Evolutionary conservation across 306 rosid species (phyloP).

Genomic region (Morella rubra): DNA sequence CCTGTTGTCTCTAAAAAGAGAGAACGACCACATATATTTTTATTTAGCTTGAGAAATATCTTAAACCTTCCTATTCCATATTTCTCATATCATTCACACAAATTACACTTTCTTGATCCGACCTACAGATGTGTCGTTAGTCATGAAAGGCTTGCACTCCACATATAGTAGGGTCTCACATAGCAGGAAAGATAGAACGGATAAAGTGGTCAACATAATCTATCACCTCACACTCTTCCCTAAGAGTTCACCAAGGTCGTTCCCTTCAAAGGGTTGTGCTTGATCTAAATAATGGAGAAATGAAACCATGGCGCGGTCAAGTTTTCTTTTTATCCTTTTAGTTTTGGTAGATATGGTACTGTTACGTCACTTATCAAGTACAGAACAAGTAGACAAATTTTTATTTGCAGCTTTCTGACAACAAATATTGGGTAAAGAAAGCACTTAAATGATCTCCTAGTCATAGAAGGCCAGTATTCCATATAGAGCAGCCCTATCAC

Average conservation of each 20-base stretch:
- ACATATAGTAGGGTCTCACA: neutral
- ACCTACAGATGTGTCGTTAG: too few species aligned
- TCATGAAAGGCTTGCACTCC: neutral
- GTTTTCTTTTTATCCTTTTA: too few species aligned
- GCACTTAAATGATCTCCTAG: neutral
- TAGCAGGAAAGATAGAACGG: constrained; percentile 10
- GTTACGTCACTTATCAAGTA: neutral
- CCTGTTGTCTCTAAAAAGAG: too few species aligned
- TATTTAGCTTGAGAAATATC: too few species aligned
- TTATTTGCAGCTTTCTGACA: neutral
- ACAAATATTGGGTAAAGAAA: neutral
- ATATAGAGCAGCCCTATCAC: neutral
- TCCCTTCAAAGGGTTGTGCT: neutral
- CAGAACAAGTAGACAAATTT: neutral
- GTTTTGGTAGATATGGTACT: neutral
- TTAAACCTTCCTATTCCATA: too few species aligned
- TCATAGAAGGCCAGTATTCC: neutral
- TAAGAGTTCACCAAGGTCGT: neutral
- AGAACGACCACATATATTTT: too few species aligned
- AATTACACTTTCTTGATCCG: too few species aligned
- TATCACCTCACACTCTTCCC: neutral
- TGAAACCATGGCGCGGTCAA: too few species aligned
- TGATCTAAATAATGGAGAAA: neutral
- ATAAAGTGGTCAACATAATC: neutral
- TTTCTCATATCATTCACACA: too few species aligned